Percentiles rank a stretch among this genome's conserved stretches.
phyloP scores from a whole-genome alignment of 1,139 yeast species.

The Candida freyschussii region DNA sequence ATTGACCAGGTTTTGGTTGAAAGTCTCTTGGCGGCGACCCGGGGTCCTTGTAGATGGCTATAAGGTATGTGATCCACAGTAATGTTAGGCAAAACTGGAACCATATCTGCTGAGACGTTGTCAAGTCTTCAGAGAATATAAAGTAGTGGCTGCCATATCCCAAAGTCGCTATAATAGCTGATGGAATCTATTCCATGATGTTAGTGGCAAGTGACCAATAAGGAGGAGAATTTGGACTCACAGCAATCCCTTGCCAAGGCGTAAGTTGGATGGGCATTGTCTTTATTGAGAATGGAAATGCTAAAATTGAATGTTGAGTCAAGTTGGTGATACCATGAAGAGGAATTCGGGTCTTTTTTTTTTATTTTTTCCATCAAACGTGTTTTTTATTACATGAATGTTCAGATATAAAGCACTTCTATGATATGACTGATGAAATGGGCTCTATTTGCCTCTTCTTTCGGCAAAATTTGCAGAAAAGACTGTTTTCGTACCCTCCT shows the following conservation, averaged over 20 bases:
- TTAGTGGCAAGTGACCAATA: conserved; percentile 2
- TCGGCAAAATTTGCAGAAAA: too few species aligned
- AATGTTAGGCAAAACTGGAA: conserved; percentile 47
- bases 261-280: conserved; percentile 13
- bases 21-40: conserved; percentile 51
- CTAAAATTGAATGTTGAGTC: background rate
- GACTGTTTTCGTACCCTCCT: too few species aligned
- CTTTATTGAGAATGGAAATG: background rate
- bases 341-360: too few species aligned
- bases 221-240: conserved; percentile 6
- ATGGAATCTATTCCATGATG: conserved; percentile 50
- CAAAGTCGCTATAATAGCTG: conserved; percentile 49
- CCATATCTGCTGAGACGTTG: conserved; percentile 37
- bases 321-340: too few species aligned
- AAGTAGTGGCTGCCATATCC: conserved; percentile 65
- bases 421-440: too few species aligned
- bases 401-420: too few species aligned
- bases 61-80: conserved; percentile 67
- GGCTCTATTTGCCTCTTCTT: too few species aligned
- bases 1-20: conserved; percentile 35
- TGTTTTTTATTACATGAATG: too few species aligned
- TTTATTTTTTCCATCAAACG: too few species aligned
- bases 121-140: conserved; percentile 44
- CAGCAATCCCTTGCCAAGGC: conserved; percentile 18
- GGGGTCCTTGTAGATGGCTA: conserved; percentile 55